These are phyloP conservation scores for Scopulariopsis brevicaulis DNA, from an alignment of 2,329 filamentous ascomycete genomes.

Conservation along the genomic window DNA sequence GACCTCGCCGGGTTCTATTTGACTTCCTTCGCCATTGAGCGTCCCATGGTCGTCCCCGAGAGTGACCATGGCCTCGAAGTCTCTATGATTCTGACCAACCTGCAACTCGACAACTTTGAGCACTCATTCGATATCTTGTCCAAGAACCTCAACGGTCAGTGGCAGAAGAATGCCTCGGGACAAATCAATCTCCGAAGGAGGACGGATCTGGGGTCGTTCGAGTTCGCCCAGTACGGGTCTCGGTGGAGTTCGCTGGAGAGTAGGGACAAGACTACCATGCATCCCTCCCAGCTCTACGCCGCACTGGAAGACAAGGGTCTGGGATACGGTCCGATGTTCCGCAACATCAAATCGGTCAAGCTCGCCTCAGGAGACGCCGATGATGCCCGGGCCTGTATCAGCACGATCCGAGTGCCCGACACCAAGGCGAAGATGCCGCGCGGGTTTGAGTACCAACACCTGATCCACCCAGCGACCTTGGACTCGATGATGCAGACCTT, in stretches of 20 bases:
- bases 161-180: constrained; percentile 31
- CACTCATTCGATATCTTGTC: constrained; percentile 35
- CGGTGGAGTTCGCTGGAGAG: constrained; percentile 13
- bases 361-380: constrained; percentile 18
- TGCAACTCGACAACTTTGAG: constrained; percentile 22
- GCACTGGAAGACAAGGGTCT: constrained; percentile 36
- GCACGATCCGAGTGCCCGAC: constrained; percentile 30
- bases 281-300: constrained; percentile 37
- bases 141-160: constrained; percentile 23
- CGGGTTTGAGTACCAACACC: constrained; percentile 38
- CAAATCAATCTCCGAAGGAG: constrained; percentile 16
- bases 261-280: constrained; percentile 19
- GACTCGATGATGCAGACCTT: constrained; percentile 44
- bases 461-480: constrained; percentile 46
- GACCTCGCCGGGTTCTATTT: constrained; percentile 22
- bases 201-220: constrained; percentile 8
- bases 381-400: constrained; percentile 21
- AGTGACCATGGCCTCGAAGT: constrained; percentile 36
- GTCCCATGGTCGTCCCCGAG: constrained; percentile 38
- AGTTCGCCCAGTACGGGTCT: constrained; percentile 11
- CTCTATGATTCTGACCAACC: constrained; percentile 11
- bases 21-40: constrained; percentile 31
- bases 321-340: constrained; percentile 38
- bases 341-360: constrained; percentile 26
- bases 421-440: constrained; percentile 40